Percentiles rank a stretch among this genome's conserved stretches.
Conservation (phyloP, 2,329 filamentous ascomycete genomes). For the Penicillium occitanis region DNA sequence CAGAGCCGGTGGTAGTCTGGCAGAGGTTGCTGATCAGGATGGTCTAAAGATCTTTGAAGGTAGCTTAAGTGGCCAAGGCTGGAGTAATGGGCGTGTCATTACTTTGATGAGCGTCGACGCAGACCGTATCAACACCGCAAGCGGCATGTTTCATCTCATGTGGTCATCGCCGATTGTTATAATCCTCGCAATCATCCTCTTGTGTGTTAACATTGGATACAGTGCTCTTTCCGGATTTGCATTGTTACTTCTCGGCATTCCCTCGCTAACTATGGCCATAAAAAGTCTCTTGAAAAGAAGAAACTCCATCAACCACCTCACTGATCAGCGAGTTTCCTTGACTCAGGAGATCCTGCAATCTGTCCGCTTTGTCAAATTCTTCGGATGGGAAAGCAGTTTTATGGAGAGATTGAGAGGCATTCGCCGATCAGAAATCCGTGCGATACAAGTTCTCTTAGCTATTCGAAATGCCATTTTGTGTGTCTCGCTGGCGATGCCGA, state of each 20-base stretch:
- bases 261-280: constrained; percentile 74
- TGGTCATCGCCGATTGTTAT: constrained; percentile 79
- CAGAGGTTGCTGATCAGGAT: constrained; percentile 44
- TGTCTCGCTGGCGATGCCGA: constrained; percentile 77
- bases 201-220: constrained; percentile 85
- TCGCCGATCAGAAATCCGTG: constrained; percentile 71
- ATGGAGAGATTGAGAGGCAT: constrained; percentile 72
- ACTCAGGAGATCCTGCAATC: constrained; percentile 91
- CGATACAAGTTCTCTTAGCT: constrained; percentile 79
- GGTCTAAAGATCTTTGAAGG: constrained; percentile 25
- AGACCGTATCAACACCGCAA: constrained; percentile 86
- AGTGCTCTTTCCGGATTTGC: constrained; percentile 86
- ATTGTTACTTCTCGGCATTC: constrained; percentile 74
- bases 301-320: constrained; percentile 84
- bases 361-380: constrained; percentile 93
- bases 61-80: constrained; percentile 64
- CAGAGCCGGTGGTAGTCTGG: constrained; percentile 70
- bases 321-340: constrained; percentile 84
- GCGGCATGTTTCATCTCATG: constrained; percentile 82
- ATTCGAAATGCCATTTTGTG: constrained; percentile 85
- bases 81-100: constrained; percentile 88
- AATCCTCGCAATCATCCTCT: constrained; percentile 72
- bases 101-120: constrained; percentile 96
- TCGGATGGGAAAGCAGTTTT: constrained; percentile 92
- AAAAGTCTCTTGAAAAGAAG: constrained; percentile 73